Percentiles rank a stretch among this genome's conserved stretches.
These are phyloP conservation scores for Umbelopsis sp. DNA, from an alignment of 192 early-diverging fungal genomes.

Conservation along the genomic window DNA sequence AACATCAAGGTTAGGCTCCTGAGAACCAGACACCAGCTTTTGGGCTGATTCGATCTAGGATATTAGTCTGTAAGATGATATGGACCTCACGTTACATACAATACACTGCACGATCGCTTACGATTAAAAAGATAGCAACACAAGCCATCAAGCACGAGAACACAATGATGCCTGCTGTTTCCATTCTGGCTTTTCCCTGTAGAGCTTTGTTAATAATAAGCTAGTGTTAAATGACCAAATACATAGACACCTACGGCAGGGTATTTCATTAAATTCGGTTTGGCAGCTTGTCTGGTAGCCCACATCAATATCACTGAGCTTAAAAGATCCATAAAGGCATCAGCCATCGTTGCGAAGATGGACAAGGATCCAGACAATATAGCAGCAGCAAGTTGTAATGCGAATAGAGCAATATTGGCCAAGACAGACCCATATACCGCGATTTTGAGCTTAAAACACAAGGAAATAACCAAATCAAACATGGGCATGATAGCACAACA, in stretches of 20 bases:
- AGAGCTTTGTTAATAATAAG: neutral
- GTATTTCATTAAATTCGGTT: slow-evolving; percentile 66
- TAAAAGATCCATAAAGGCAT: slow-evolving; percentile 80
- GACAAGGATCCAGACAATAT: slow-evolving; percentile 72
- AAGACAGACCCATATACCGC: slow-evolving; percentile 70
- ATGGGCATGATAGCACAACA: too few species aligned
- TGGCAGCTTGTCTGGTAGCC: slow-evolving; percentile 60
- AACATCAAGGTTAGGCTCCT: slow-evolving; percentile 47
- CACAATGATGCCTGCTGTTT: slow-evolving; percentile 79
- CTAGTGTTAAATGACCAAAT: neutral
- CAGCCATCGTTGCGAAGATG: slow-evolving; percentile 80
- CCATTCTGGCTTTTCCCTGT: slow-evolving; percentile 71
- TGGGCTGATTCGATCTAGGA: slow-evolving; percentile 60
- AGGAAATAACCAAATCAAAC: too few species aligned
- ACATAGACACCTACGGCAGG: slow-evolving; percentile 54
- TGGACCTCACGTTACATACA: neutral
- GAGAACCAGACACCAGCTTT: slow-evolving; percentile 48
- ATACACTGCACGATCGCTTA: slow-evolving; percentile 28
- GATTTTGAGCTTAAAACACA: slow-evolving; percentile 51
- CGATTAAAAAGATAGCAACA: slow-evolving; percentile 68
- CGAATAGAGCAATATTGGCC: slow-evolving; percentile 69
- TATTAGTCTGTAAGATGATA: neutral
- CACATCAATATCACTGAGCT: slow-evolving; percentile 65
- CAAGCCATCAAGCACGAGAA: slow-evolving; percentile 80
- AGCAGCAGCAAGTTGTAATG: slow-evolving; percentile 72